Evolutionary conservation across 164 flowering plant species (phyloP), one percentile per base, ranked within the genome.

Genomic region (Paratinospora sagittata): DNA sequence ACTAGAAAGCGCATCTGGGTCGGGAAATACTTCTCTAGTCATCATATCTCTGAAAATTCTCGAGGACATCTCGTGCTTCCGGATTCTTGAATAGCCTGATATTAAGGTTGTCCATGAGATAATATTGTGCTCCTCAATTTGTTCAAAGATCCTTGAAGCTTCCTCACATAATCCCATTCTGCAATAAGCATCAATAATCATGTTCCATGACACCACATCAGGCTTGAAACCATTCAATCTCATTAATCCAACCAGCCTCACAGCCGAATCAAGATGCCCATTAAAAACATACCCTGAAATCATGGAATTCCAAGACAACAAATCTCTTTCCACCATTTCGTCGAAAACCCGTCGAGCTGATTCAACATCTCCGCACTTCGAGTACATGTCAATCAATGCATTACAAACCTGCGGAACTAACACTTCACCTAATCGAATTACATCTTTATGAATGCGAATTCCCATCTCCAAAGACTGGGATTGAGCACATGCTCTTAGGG

Each of bases 91-190:
- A 74, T 80, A 82, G 16, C 87, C 89, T 0, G 83, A 75, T 8
- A 86, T 78, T 57, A 88, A 68, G 43, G 82, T 83, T 10, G 88
- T 83, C 86, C 87, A 86, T 12, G 89, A 84, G 19, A 88, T 80
- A 17, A 84, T 73, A 75, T 78, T 85, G 41, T 85, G 91, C 70
- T 80, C 82, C 49, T 71, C 63, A n/a, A 85, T 82, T 37, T 43
- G 69, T 71, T 71, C 74, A 70, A 86, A 82, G 36, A 82, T 75
- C 63, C 70, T 72, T 37, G 45, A 74, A 63, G 84, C 89, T 72
- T 83, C 83, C 68, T 84, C 82, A 77, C 81, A 85, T 12, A 63
- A 68, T 24, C 82, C 89, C 80, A 77, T 81, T 47, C 79, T 76
- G 52, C 88, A 82, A 78, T 84, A 81, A 57, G 79, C 85, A 78